Base-by-base conservation (phyloP, 202 grass and related monocot genomes). In the Setaria italica region DNA sequence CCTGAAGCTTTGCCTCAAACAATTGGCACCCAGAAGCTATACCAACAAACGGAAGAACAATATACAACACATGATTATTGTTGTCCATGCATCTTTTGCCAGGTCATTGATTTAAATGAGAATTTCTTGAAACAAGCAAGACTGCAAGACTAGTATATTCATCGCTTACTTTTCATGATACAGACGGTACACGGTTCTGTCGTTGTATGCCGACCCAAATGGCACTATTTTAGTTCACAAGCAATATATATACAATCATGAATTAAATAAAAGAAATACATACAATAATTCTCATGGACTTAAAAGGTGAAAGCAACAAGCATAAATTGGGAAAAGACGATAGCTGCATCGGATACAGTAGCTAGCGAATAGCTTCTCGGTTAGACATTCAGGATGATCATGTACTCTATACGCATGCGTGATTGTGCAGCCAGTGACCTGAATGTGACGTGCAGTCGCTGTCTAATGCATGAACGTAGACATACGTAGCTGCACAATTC, bases 391-490 rank as follows among this genome's bases (percentile, higher is more conserved):
- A 67, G 39, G 39, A 41, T 41, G 50, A 55, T 33, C 0, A 55
- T 33, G 39, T 67, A 5, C 32, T 19, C 48, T 39, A 5, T 54
- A 11, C 58, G n/a, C 63, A 43, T 66, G 41, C 30, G 30, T 64
- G 62, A 8, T 58, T 58, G 7, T 60, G 55, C 19, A 63, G 25
- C 25, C 25, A 25, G 42, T 78, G 66, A 9, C 30, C 39, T 53
- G 54, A 72, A 30, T 5, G 39, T 7, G 81, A 84, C 58, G 6
- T 30, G 74, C 48, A 58, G 55, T 9, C 59, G 46, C 73, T 6
- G 37, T 79, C 78, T 73, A 67, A 73, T 80, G 81, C 82, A 80
- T 67, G 76, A 68, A 80, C 42, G 58, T 34, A 49, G 17, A 56
- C 7, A 9, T n/a, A n/a, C 67, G 29, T 41, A 42, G 56, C 58